These are phyloP conservation scores for Alternaria longipes DNA, from an alignment of 2,329 filamentous ascomycete genomes.

Conservation along the genomic window DNA sequence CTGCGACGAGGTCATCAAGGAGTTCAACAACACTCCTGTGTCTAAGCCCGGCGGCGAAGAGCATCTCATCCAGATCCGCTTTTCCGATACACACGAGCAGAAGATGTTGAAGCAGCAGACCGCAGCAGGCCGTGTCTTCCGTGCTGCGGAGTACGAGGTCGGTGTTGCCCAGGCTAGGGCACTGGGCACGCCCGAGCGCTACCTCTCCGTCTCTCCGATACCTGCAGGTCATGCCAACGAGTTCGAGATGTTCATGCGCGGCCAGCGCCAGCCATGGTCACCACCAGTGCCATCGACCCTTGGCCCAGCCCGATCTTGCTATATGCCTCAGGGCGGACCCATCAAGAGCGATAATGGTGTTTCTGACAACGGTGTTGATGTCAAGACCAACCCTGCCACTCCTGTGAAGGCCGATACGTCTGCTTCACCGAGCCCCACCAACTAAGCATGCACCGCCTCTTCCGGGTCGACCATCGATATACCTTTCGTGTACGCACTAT, in stretches of 20 bases:
- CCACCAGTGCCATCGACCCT: constrained; percentile 48
- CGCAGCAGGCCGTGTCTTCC: constrained; percentile 92
- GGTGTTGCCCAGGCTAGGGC: constrained; percentile 53
- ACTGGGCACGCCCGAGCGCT: constrained; percentile 45
- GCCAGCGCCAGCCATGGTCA: constrained; percentile 48
- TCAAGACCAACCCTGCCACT: constrained; percentile 47
- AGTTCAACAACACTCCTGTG: constrained; percentile 77
- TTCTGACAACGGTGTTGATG: constrained; percentile 42
- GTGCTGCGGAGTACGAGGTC: constrained; percentile 85
- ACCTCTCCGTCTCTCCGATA: constrained; percentile 46
- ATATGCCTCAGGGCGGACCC: constrained; percentile 35
- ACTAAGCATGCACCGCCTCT: constrained; percentile 28
- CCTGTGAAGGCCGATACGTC: constrained; percentile 43
- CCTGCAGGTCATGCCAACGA: constrained; percentile 47
- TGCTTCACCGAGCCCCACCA: constrained; percentile 40
- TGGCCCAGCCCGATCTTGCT: constrained; percentile 43
- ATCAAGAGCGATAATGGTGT: constrained; percentile 42
- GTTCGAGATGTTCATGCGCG: constrained; percentile 51
- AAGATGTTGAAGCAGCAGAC: constrained; percentile 97
- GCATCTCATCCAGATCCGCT: constrained; percentile 88
- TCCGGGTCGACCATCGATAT: constrained; percentile 16
- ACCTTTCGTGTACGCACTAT: constrained; percentile 38
- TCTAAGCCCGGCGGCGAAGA: constrained; percentile 72
- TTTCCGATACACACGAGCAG: constrained; percentile 95
- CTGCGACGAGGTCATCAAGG: constrained; percentile 87